Conservation (phyloP, 495 filamentous ascomycete genomes). For the Lophiotrema nucula region DNA sequence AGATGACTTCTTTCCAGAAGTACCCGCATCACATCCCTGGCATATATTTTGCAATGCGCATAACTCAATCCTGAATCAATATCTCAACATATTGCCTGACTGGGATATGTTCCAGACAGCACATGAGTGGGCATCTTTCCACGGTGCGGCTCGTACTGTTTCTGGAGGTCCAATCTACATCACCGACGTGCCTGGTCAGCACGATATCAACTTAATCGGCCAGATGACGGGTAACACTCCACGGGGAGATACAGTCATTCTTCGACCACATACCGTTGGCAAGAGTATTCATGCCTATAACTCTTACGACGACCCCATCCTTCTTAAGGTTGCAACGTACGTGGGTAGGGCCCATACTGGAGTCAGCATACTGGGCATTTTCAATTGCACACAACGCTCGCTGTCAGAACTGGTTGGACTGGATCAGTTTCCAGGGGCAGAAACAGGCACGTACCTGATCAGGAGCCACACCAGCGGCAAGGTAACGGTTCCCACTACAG, state of each 20-base stretch:
- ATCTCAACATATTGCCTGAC: conserved; percentile 76
- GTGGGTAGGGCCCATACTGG: conserved; percentile 62
- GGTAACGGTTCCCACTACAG: conserved; percentile 49
- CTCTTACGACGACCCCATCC: conserved; percentile 64
- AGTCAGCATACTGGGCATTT: conserved; percentile 75
- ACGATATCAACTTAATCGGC: conserved; percentile 68
- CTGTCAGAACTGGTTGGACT: conserved; percentile 68
- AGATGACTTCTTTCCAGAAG: conserved; percentile 89
- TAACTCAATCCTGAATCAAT: conserved; percentile 76
- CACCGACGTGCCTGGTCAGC: conserved; percentile 81
- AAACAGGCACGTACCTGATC: conserved; percentile 61
- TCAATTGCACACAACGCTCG: conserved; percentile 65
- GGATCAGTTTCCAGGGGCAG: conserved; percentile 68
- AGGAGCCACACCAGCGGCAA: conserved; percentile 68
- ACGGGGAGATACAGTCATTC: conserved; percentile 67
- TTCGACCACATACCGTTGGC: conserved; percentile 70
- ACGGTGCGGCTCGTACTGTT: conserved; percentile 85
- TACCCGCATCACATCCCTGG: conserved; percentile 79
- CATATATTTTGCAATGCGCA: conserved; percentile 93
- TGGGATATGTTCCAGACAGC: conserved; percentile 99
- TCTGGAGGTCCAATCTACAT: conserved; percentile 91
- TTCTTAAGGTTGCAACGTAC: conserved; percentile 80
- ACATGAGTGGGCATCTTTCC: conserved; percentile 74
- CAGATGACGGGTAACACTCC: conserved; percentile 73
- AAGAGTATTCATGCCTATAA: conserved; percentile 70